Percentiles rank a stretch among this genome's conserved stretches.
Conservation (phyloP, 1,139 yeast species). For the Zygosaccharomyces pseudobailii region DNA sequence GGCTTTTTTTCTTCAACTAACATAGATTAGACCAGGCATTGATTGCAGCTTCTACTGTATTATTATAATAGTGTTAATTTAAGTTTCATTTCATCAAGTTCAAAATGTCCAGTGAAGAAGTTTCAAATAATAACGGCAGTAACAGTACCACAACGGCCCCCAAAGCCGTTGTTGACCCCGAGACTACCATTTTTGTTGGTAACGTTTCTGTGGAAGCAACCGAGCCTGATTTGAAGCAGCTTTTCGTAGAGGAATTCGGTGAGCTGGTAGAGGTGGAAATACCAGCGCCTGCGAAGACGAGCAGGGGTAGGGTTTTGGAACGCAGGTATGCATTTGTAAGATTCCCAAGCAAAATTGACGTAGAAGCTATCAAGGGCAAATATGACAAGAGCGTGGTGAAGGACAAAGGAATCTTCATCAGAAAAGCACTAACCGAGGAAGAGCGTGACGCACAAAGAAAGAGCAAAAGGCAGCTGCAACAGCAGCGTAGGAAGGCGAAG, state of each 20-base stretch:
- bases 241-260: conserved; percentile 28
- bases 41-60: conserved; percentile 1
- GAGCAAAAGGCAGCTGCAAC: conserved; percentile 11
- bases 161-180: conserved; percentile 28
- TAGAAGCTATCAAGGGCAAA: conserved; percentile 28
- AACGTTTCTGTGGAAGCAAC: conserved; percentile 31
- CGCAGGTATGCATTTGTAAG: conserved; percentile 33
- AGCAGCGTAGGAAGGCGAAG: conserved; percentile 14
- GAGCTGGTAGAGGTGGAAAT: conserved; percentile 28
- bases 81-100: not conserved
- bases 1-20: not conserved
- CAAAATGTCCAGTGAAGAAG: conserved; percentile 13
- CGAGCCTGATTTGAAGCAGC: conserved; percentile 26
- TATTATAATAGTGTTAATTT: not conserved
- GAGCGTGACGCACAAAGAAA: conserved; percentile 24
- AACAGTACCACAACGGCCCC: conserved; percentile 4
- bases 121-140: conserved; percentile 6
- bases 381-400: conserved; percentile 30
- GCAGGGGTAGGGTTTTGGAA: conserved; percentile 24
- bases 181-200: conserved; percentile 33
- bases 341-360: conserved; percentile 30
- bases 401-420: conserved; percentile 32
- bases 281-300: conserved; percentile 23
- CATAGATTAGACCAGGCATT: not conserved
- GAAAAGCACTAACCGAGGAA: conserved; percentile 31